These are phyloP conservation scores for Babjeviella inositovora DNA, from an alignment of 805 yeast genomes.

Conservation along the genomic window DNA sequence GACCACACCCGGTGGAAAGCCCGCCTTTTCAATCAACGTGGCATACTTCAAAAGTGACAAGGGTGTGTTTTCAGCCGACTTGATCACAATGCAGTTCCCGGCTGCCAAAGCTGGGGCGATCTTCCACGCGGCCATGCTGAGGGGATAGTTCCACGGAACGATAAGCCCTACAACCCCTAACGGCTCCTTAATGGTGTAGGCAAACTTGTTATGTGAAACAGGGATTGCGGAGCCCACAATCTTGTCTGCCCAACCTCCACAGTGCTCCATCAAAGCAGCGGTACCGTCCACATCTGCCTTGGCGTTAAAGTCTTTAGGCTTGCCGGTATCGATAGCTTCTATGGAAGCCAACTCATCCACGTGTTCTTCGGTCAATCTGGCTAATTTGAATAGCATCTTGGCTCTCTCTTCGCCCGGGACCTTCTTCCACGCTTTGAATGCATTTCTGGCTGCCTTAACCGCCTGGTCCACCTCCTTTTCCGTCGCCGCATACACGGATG, in stretches of 20 bases:
- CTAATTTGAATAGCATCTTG: conserved; percentile 27
- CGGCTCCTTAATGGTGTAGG: conserved; percentile 57
- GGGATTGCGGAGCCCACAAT: conserved; percentile 49
- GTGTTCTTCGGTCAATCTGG: conserved; percentile 29
- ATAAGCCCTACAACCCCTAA: conserved; percentile 52
- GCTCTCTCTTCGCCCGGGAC: conserved; percentile 29
- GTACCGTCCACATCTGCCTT: conserved; percentile 42
- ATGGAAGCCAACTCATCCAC: conserved; percentile 33
- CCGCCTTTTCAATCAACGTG: conserved; percentile 39
- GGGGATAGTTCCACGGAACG: conserved; percentile 63
- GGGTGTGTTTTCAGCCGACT: conserved; percentile 67
- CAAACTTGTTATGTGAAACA: conserved; percentile 35
- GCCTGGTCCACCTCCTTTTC: conserved; percentile 32
- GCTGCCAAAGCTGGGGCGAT: conserved; percentile 73
- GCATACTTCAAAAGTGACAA: conserved; percentile 51
- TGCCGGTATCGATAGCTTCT: conserved; percentile 47
- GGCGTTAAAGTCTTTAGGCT: conserved; percentile 34
- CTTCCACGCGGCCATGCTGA: conserved; percentile 67
- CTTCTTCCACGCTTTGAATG: conserved; percentile 29
- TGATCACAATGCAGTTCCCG: conserved; percentile 59
- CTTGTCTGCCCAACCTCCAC: conserved; percentile 68
- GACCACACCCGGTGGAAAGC: conserved; percentile 65
- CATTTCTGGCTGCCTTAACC: conserved; percentile 28
- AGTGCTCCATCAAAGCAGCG: conserved; percentile 39
- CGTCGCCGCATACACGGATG: conserved; percentile 28